These are phyloP conservation scores for Chaetomiaceae sp. DNA, from an alignment of 2,329 filamentous ascomycete species.

Conservation along the genomic window DNA sequence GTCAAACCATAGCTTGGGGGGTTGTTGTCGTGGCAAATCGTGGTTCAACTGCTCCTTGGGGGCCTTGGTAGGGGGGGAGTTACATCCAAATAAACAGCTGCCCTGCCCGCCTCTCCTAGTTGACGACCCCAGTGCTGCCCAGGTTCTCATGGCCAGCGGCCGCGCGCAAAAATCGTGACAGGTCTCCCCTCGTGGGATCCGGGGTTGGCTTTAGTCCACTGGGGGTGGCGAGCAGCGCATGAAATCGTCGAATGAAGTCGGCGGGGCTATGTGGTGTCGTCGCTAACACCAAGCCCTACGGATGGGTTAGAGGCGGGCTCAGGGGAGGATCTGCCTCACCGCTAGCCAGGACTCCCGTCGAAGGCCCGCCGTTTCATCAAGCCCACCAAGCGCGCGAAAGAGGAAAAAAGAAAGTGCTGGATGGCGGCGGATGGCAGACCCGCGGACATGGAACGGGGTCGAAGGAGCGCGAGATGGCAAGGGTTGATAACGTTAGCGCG, in stretches of 20 bases:
- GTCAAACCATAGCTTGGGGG: not conserved
- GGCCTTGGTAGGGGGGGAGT: too few relatives aligned
- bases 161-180: not conserved
- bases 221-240: not conserved
- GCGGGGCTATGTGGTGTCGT: not conserved
- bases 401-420: not conserved
- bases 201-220: not conserved
- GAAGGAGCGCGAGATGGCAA: not conserved
- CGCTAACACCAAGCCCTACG: not conserved
- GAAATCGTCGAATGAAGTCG: not conserved
- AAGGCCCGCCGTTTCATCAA: too few relatives aligned
- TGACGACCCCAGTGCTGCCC: too few relatives aligned
- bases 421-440: conserved; percentile 9
- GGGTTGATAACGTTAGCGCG: not conserved
- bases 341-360: too few relatives aligned
- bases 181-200: not conserved
- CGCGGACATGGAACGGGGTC: conserved; percentile 15
- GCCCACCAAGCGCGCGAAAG: too few relatives aligned
- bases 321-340: too few relatives aligned
- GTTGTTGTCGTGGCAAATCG: not conserved
- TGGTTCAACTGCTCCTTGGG: too few relatives aligned
- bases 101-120: not conserved
- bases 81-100: too few relatives aligned
- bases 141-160: not conserved
- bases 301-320: too few relatives aligned